phyloP scores from a whole-genome alignment of 805 yeast genomes.

The Starmerella sirachaensis region DNA sequence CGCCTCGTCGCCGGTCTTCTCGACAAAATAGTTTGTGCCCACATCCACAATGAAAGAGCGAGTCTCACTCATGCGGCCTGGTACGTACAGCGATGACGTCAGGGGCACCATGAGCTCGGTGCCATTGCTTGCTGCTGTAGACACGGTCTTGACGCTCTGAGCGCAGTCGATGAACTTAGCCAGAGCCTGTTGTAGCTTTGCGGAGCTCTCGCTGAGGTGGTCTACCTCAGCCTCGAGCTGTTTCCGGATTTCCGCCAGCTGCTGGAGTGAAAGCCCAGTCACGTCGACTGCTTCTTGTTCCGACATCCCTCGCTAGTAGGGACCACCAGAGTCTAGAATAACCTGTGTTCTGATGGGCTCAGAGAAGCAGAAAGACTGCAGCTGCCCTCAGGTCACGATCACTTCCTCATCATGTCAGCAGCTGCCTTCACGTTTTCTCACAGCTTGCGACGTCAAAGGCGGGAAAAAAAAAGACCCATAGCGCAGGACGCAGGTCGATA shows the following conservation, averaged over 20 bases:
- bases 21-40: conserved; percentile 92
- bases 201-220: conserved; percentile 71
- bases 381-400: too few species aligned
- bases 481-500: too few species aligned
- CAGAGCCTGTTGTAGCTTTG: conserved; percentile 74
- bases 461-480: too few species aligned
- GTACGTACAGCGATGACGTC: conserved; percentile 78
- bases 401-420: too few species aligned
- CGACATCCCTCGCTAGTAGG: too few species aligned
- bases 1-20: conserved; percentile 59
- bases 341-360: too few species aligned
- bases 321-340: too few species aligned
- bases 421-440: too few species aligned
- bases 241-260: conserved; percentile 68
- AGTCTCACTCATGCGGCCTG: conserved; percentile 59
- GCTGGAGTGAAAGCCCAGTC: conserved; percentile 56
- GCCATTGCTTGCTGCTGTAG: conserved; percentile 33
- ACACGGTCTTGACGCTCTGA: conserved; percentile 48
- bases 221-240: conserved; percentile 75
- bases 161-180: conserved; percentile 72
- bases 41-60: conserved; percentile 77
- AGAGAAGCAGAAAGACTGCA: too few species aligned
- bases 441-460: too few species aligned
- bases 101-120: conserved; percentile 68
- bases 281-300: conserved; percentile 15